phyloP scores from a whole-genome alignment of 2,329 filamentous ascomycete species.

The Domatiomyces catenatus region DNA sequence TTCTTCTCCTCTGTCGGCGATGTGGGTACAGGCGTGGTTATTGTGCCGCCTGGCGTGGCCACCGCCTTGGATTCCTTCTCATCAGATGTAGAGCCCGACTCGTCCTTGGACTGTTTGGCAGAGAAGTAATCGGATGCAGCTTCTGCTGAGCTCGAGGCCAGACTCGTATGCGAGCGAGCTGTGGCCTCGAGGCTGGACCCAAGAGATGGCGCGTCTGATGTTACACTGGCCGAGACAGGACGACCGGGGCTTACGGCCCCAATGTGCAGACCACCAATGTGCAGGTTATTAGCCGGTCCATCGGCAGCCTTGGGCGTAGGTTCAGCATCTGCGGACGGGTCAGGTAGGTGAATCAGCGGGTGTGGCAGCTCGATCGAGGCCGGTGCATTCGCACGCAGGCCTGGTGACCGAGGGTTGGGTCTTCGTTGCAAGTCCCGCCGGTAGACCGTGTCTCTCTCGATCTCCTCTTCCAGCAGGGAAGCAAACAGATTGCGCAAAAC shows the following conservation, averaged over 20 bases:
- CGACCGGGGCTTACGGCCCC: conserved; percentile 53
- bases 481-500: conserved; percentile 83
- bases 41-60: conserved; percentile 29
- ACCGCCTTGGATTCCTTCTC: conserved; percentile 32
- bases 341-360: conserved; percentile 5
- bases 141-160: conserved; percentile 26
- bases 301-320: conserved; percentile 48
- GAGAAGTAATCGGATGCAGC: conserved; percentile 50
- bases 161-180: conserved; percentile 15
- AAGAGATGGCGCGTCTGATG: conserved; percentile 1
- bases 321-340: conserved; percentile 8
- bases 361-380: conserved; percentile 11
- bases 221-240: conserved; percentile 9
- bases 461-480: conserved; percentile 77
- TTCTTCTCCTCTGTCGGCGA: conserved; percentile 48
- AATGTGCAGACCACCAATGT: conserved; percentile 64
- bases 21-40: conserved; percentile 31
- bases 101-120: conserved; percentile 19
- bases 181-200: conserved; percentile 4
- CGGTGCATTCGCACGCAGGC: conserved; percentile 14
- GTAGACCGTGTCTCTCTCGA: conserved; percentile 60
- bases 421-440: conserved; percentile 51
- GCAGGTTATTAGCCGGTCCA: conserved; percentile 44
- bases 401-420: conserved; percentile 39
- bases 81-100: conserved; percentile 30